Evolutionary conservation across 2,329 filamentous ascomycete genomes (phyloP), one percentile per base, ranked within the genome.

Genomic region (Nothomitra cinnamomea): DNA sequence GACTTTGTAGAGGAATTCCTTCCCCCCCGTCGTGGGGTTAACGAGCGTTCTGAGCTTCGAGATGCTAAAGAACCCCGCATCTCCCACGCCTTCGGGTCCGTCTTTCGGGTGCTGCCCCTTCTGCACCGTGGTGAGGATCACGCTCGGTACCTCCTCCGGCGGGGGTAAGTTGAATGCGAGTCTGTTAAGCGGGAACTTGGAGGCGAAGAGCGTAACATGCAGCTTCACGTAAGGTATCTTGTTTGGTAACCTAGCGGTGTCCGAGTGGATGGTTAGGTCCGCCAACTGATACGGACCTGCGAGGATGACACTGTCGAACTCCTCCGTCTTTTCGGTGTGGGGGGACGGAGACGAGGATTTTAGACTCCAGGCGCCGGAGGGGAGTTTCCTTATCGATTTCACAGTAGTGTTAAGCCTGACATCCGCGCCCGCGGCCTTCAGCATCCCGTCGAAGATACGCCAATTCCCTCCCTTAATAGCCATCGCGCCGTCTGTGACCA

Each of bases 401-500:
- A 95, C 83, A 0, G 77, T 73, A 0, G 83, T 85, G 60, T 89
- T 84, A 22, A 85, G 70, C 40, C 71, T 69, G 3, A 89, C 58
- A 0, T 71, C 66, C 0, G 85, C 80, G 2, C 74, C 69, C 1
- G 86, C 83, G 0, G 72, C 69, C 38, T 77, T 72, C 1, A 90
- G 70, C 84, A 95, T 94, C 45, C 74, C 70, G n/a, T 82, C 76
- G 63, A 98, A 98, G 53, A 98, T 95, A 61, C 79, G 81, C 88
- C 89, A 96, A 66, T 96, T 98, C 1, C 92, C 92, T 5, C 88
- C 88, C 13, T 77, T 67, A 1, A 96, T 77, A 17, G 83, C 73
- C 64, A 88, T 79, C 0, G 89, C 87, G 5, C 87, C 88, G 52
- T 90, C 83, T 0, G 88, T 85, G 1, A 89, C 85, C 80, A 96